Evolutionary conservation across 139 green algal genomes (phyloP), one percentile per base, ranked within the genome.

Genomic region (Deuterostichococcus epilithicus): DNA sequence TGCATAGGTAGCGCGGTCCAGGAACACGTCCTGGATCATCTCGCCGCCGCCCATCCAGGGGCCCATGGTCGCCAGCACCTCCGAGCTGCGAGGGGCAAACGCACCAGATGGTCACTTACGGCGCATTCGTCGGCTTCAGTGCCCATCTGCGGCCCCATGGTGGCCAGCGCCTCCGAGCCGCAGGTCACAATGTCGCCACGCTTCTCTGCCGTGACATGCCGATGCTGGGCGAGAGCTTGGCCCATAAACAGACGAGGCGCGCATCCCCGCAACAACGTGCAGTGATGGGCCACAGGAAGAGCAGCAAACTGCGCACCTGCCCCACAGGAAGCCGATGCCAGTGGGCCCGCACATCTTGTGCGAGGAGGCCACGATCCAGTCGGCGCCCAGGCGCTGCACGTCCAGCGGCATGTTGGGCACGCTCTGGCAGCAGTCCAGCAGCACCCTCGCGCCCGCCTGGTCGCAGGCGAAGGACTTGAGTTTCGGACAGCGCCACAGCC

Each of bases 261-360:
- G n/a, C n/a, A n/a, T n/a, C n/a, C n/a, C n/a, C n/a, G n/a, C n/a
- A n/a, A n/a, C n/a, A n/a, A n/a, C n/a, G n/a, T n/a, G n/a, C n/a
- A n/a, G n/a, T n/a, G n/a, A n/a, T n/a, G n/a, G n/a, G n/a, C n/a
- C n/a, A n/a, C 42, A 52, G 8, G 42, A 52, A 52, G 8, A 52
- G 13, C 13, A 8, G 42, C 8, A 52, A 13, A 8, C 28, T 25
- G 33, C 73, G 10, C 70, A 82, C 84, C 79, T 91, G 70, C 94
- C 96, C 93, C 97, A 99, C 33, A 99, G 86, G 83, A 99, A 99
- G 30, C 96, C 96, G 42, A 98, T 97, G 80, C 96, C 96, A 23
- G 96, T 98, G 26, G 96, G 94, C 0, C 88, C 96, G 71, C 93
- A 97, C 91, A 98, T 97, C 81, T 99, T 99, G 88, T 99, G 96